These are phyloP conservation scores for Jatropha podagrica DNA, from an alignment of 441 rosid genomes.

Conservation along the genomic window DNA sequence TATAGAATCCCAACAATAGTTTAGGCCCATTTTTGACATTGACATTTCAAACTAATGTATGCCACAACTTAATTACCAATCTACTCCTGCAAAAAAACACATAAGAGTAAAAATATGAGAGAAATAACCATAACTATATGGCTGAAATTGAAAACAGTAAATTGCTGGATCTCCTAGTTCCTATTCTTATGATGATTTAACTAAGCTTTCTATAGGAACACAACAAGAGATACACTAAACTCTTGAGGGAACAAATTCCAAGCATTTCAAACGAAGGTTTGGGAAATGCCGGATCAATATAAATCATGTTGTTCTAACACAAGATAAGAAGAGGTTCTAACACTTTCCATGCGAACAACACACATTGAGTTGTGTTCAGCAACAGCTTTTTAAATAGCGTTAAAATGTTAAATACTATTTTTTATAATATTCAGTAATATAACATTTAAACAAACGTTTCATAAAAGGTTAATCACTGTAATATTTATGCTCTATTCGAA, in stretches of 20 bases:
- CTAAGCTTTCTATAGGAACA: too few relatives aligned
- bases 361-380: too few relatives aligned
- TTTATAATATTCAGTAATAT: too few relatives aligned
- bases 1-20: not conserved
- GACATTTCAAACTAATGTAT: conserved; percentile 18
- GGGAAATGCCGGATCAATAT: not conserved
- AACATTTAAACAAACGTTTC: too few relatives aligned
- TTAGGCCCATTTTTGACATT: conserved; percentile 4
- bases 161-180: too few relatives aligned
- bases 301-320: not conserved
- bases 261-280: not conserved
- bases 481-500: too few relatives aligned
- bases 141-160: not conserved
- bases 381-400: too few relatives aligned
- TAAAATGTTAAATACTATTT: too few relatives aligned
- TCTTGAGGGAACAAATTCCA: not conserved
- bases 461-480: too few relatives aligned
- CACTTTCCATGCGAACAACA: too few relatives aligned
- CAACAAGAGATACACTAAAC: not conserved
- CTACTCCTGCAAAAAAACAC: not conserved
- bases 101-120: not conserved
- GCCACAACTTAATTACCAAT: not conserved
- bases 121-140: not conserved
- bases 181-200: too few relatives aligned
- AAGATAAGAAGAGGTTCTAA: not conserved